Evolutionary conservation across 352 stramenopile species (phyloP).

Genomic region (Pythium rishiriense): DNA sequence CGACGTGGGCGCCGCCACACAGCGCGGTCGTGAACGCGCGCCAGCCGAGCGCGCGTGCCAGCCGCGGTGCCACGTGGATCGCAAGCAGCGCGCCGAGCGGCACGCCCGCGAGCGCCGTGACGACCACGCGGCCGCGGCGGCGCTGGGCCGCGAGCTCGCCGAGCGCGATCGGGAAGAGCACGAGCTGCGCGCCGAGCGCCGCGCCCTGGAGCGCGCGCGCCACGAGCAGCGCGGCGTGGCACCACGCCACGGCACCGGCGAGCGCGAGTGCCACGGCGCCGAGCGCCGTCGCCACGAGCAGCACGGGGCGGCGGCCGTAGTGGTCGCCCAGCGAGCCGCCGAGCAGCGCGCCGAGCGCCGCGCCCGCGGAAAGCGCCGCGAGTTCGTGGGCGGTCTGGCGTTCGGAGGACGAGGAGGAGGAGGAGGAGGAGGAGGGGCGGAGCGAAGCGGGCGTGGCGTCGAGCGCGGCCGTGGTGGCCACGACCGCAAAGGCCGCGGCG

Average conservation of each 20-base stretch:
- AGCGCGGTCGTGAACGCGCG: slow-evolving; percentile 21
- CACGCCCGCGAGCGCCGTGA: slow-evolving; percentile 43
- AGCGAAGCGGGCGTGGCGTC: slow-evolving; percentile 1
- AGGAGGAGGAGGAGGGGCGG: neutral
- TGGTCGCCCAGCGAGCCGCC: slow-evolving; percentile 63
- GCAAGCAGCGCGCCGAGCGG: slow-evolving; percentile 44
- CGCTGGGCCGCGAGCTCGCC: slow-evolving; percentile 63
- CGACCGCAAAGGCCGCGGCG: slow-evolving; percentile 8
- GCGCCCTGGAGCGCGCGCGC: slow-evolving; percentile 39
- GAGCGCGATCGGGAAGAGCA: slow-evolving; percentile 50
- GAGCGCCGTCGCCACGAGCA: slow-evolving; percentile 40
- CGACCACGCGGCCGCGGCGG: slow-evolving; percentile 57
- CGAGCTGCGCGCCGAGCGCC: slow-evolving; percentile 56
- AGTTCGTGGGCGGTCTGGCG: slow-evolving; percentile 16
- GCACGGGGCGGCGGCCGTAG: slow-evolving; percentile 46
- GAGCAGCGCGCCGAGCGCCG: slow-evolving; percentile 44
- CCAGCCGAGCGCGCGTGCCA: slow-evolving; percentile 26
- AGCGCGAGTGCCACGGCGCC: slow-evolving; percentile 41
- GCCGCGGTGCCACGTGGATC: slow-evolving; percentile 36
- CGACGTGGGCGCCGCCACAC: slow-evolving; percentile 31
- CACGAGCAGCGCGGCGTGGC: slow-evolving; percentile 32
- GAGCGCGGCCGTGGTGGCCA: slow-evolving; percentile 2
- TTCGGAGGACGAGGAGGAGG: neutral
- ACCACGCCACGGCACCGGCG: slow-evolving; percentile 11
- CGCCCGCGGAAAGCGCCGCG: slow-evolving; percentile 25